Conservation (phyloP, 495 filamentous ascomycete species). For the Neurospora cerealis region DNA sequence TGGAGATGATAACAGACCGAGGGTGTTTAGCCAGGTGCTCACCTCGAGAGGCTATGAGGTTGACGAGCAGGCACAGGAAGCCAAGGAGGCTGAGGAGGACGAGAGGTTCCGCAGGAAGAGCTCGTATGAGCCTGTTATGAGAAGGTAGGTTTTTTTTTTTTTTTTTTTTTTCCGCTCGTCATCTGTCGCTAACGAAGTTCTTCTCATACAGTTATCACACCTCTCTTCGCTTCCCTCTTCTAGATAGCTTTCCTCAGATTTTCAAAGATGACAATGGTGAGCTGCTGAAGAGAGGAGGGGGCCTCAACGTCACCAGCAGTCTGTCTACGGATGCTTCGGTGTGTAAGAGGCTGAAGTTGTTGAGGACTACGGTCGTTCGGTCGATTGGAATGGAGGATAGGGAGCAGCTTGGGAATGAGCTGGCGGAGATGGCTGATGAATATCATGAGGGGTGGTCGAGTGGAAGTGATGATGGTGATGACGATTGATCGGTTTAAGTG, state of each 20-base stretch:
- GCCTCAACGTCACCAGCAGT: slow-evolving; percentile 50
- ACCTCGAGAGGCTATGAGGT: slow-evolving; percentile 10
- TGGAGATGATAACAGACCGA: slow-evolving; percentile 7
- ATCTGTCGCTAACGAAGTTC: not conserved
- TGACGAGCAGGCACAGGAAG: slow-evolving; percentile 4
- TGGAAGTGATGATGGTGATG: slow-evolving; percentile 73
- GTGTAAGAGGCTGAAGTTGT: slow-evolving; percentile 51
- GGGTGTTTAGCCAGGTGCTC: slow-evolving; percentile 23
- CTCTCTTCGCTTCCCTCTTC: slow-evolving; percentile 58
- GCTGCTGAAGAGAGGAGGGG: slow-evolving; percentile 18
- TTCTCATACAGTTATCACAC: slow-evolving; percentile 29
- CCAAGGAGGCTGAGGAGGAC: slow-evolving; percentile 7
- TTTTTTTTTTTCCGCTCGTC: no score
- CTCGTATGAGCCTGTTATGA: slow-evolving; percentile 15
- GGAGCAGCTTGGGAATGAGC: slow-evolving; percentile 71
- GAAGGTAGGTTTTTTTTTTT: slow-evolving; percentile 6
- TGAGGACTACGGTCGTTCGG: slow-evolving; percentile 50
- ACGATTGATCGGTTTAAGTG: slow-evolving; percentile 32
- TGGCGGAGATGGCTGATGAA: slow-evolving; percentile 74
- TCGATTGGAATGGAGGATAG: slow-evolving; percentile 63
- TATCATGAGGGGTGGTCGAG: slow-evolving; percentile 88
- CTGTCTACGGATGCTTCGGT: slow-evolving; percentile 69
- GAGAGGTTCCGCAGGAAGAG: slow-evolving; percentile 7
- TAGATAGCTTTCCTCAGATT: slow-evolving; percentile 72
- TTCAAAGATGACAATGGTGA: slow-evolving; percentile 38